phyloP scores from a whole-genome alignment of 1,284 basidiomycete genomes.

The Tilletia indica region DNA sequence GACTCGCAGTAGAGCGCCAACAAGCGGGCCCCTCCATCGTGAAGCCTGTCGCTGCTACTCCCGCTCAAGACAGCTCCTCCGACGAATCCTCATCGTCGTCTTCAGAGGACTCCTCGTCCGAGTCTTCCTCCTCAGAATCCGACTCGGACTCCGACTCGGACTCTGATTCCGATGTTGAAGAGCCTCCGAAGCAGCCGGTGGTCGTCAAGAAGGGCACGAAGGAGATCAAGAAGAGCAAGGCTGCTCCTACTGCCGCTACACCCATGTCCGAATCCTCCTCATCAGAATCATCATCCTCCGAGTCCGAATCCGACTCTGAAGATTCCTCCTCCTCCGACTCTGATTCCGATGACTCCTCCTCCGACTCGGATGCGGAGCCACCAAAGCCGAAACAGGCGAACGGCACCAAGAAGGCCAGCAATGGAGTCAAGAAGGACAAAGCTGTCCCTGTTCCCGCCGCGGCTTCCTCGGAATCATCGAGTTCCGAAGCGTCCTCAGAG shows the following conservation, averaged over 20 bases:
- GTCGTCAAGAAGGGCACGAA: not conserved
- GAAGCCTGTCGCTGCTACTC: too few relatives aligned
- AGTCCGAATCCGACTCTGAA: conserved; percentile 16
- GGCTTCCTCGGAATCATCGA: not conserved
- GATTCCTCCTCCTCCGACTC: conserved; percentile 24
- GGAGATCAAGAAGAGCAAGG: not conserved
- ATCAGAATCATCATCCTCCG: not conserved
- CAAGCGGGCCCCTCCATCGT: too few relatives aligned
- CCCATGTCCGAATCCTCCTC: too few relatives aligned
- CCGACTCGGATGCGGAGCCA: conserved; percentile 18
- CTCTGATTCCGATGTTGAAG: conserved; percentile 17
- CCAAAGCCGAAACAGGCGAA: not conserved
- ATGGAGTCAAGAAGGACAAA: conserved; percentile 18
- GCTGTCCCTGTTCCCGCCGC: not conserved
- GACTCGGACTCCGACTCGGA: conserved; percentile 28
- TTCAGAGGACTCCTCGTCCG: conserved; percentile 1
- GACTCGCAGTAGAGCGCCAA: too few relatives aligned
- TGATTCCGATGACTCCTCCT: conserved; percentile 21
- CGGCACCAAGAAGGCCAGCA: conserved; percentile 33
- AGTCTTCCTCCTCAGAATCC: conserved; percentile 25
- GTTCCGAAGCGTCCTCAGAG: conserved; percentile 25
- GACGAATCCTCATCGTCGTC: conserved; percentile 18
- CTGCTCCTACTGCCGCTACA: too few relatives aligned
- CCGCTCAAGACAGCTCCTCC: not conserved
- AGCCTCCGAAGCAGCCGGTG: not conserved